These are phyloP conservation scores for Phaseolus lunatus DNA, from an alignment of 306 rosid species.

Conservation along the genomic window DNA sequence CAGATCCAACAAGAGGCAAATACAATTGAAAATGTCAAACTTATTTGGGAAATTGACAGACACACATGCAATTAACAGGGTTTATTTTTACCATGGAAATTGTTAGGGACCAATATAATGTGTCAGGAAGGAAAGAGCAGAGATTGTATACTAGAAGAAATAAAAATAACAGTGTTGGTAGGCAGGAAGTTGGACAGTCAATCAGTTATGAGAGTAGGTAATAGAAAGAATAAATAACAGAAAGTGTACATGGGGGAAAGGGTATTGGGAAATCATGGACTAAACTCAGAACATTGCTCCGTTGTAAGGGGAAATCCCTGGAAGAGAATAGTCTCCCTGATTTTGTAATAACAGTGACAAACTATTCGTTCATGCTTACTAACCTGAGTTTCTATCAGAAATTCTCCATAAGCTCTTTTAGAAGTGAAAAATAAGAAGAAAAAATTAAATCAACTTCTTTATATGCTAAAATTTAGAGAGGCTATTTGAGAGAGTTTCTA, in stretches of 20 bases:
- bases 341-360: too few relatives aligned
- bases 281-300: too few relatives aligned
- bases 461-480: too few relatives aligned
- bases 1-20: constrained; percentile 25
- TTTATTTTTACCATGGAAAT: neutral
- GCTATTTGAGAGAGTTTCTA: too few relatives aligned
- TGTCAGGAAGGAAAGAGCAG: neutral
- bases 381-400: neutral
- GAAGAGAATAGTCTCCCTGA: too few relatives aligned
- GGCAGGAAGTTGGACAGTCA: neutral
- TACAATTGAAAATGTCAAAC: constrained; percentile 15
- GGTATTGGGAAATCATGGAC: neutral
- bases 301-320: too few relatives aligned
- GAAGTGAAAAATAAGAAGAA: too few relatives aligned
- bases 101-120: neutral
- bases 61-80: constrained; percentile 26
- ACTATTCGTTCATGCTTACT: too few relatives aligned
- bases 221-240: neutral
- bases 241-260: neutral
- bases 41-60: constrained; percentile 6
- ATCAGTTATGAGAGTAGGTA: neutral
- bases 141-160: neutral
- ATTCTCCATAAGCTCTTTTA: neutral
- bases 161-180: neutral
- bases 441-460: too few relatives aligned